Percentiles rank a stretch among this genome's conserved stretches.
phyloP scores from a whole-genome alignment of 805 yeast species.

The Candida boleticola region DNA sequence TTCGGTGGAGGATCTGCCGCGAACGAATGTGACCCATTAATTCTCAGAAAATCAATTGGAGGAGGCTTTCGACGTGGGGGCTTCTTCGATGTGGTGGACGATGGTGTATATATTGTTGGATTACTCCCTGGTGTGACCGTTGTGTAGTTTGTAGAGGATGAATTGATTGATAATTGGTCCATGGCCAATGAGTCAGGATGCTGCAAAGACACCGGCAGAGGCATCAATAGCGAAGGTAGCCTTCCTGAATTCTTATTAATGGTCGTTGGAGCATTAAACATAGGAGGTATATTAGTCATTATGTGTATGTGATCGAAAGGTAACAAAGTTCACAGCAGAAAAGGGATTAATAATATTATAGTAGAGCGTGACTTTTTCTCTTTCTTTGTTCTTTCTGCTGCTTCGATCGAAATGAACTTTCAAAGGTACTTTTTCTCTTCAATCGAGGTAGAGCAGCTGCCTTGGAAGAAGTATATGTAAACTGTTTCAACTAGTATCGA shows the following conservation, averaged over 20 bases:
- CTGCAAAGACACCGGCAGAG: slow-evolving; percentile 1
- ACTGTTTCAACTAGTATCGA: no score
- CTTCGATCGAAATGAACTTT: no score
- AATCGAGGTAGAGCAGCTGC: no score
- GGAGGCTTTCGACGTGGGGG: slow-evolving; percentile 38
- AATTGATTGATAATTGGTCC: not conserved
- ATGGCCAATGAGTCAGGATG: slow-evolving; percentile 2
- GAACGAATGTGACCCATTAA: slow-evolving; percentile 24
- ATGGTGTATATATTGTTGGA: slow-evolving; percentile 2
- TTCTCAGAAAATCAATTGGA: slow-evolving; percentile 39
- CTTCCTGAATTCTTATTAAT: not conserved
- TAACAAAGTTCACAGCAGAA: no score
- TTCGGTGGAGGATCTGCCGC: not conserved
- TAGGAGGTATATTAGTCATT: slow-evolving; percentile 2
- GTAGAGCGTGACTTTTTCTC: no score
- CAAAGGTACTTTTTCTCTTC: no score
- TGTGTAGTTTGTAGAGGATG: not conserved
- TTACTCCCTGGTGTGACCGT: slow-evolving; percentile 4
- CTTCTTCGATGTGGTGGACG: slow-evolving; percentile 7
- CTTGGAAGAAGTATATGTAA: no score
- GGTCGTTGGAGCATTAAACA: slow-evolving; percentile 6
- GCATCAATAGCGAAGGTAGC: slow-evolving; percentile 3
- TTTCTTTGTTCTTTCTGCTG: no score
- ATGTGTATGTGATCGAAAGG: no score
- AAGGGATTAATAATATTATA: no score